These are phyloP conservation scores for Diplodia mutila DNA, from an alignment of 2,329 filamentous ascomycete species.

Conservation along the genomic window DNA sequence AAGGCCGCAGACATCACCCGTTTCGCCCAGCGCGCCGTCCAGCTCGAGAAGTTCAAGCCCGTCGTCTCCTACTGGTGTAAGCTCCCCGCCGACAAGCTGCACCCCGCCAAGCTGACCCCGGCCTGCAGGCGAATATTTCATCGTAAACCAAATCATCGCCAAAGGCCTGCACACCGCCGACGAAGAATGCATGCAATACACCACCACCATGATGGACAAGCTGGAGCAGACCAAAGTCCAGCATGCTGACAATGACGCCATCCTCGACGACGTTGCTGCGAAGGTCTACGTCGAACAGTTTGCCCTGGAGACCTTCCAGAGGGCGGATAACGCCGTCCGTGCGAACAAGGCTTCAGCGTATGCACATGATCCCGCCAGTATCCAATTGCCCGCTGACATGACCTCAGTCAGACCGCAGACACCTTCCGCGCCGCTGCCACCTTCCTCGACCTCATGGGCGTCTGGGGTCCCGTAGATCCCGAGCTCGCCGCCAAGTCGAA, in stretches of 20 bases:
- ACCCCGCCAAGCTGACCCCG: constrained; percentile 29
- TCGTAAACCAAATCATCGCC: constrained; percentile 86
- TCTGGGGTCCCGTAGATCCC: constrained; percentile 77
- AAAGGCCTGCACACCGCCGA: constrained; percentile 78
- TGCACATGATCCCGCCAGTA: constrained; percentile 12
- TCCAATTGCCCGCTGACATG: constrained; percentile 20
- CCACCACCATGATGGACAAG: constrained; percentile 84
- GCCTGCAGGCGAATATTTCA: constrained; percentile 78
- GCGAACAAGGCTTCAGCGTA: constrained; percentile 83
- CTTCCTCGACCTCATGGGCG: constrained; percentile 84
- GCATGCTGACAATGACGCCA: constrained; percentile 77
- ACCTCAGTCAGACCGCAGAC: constrained; percentile 78
- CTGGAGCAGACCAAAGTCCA: constrained; percentile 80
- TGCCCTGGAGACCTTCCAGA: constrained; percentile 81
- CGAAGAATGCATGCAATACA: constrained; percentile 78
- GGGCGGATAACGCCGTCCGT: constrained; percentile 79
- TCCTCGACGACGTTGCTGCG: constrained; percentile 81
- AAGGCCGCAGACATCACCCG: constrained; percentile 81
- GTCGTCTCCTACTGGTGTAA: constrained; percentile 94
- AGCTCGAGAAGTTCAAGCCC: constrained; percentile 82
- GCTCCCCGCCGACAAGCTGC: constrained; percentile 40
- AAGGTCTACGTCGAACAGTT: constrained; percentile 96
- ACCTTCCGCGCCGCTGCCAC: constrained; percentile 92
- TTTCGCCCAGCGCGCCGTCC: constrained; percentile 80
- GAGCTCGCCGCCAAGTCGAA: constrained; percentile 88